These are phyloP conservation scores for Deinandra increscens DNA, from an alignment of 129 eudicot genomes.

Conservation along the genomic window DNA sequence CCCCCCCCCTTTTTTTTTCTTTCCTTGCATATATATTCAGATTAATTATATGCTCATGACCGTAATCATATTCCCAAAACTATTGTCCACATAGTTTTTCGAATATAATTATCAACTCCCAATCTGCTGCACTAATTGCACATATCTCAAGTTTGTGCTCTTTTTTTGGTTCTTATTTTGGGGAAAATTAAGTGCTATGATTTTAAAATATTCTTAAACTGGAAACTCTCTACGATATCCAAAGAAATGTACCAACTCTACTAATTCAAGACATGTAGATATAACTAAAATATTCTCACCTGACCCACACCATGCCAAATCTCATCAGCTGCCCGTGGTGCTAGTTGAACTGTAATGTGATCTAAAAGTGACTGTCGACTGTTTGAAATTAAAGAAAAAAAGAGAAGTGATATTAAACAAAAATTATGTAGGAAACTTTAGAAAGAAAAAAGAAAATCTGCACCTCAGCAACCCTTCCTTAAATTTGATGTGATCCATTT, in stretches of 20 bases:
- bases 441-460: neutral
- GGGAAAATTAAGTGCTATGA: neutral
- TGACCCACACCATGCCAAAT: conserved; percentile 74
- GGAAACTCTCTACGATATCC: neutral
- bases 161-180: neutral
- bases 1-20: neutral
- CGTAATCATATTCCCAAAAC: neutral
- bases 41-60: neutral
- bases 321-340: conserved; percentile 98
- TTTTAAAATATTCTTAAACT: neutral
- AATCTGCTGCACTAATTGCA: neutral
- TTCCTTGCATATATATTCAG: neutral
- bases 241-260: neutral
- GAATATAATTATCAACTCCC: neutral
- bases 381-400: conserved; percentile 22
- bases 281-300: conserved; percentile 41
- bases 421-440: neutral
- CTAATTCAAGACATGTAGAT: neutral
- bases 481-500: conserved; percentile 68
- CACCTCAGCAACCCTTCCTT: conserved; percentile 72
- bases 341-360: conserved; percentile 83
- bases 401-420: conserved; percentile 3
- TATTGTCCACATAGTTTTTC: neutral
- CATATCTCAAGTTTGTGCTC: neutral
- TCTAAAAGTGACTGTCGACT: conserved; percentile 88